A percentile compares a stretch with the other conserved stretches of the same genome.
phyloP scores from a whole-genome alignment of 257 asterid genomes.

The Oldenlandia corymbosa region DNA sequence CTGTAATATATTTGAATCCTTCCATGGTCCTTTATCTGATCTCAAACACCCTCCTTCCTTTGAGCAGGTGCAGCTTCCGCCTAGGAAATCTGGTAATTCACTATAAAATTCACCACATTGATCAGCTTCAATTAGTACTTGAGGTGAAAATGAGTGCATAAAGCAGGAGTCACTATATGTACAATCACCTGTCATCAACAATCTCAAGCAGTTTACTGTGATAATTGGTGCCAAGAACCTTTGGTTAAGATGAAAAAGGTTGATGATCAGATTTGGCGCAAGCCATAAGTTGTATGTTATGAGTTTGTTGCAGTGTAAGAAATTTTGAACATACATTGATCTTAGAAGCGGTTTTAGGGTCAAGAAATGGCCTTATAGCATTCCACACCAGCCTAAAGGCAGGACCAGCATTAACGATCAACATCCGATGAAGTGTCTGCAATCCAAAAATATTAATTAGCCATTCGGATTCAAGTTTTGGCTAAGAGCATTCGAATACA shows the following conservation, averaged over 20 bases:
- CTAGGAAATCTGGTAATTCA: constrained; percentile 57
- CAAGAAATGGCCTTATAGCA: constrained; percentile 52
- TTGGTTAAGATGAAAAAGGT: constrained; percentile 2
- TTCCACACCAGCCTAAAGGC: constrained; percentile 55
- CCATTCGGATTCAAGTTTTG: not conserved
- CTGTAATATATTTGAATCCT: constrained; percentile 19
- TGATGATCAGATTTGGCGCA: not conserved
- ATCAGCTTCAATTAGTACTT: not conserved
- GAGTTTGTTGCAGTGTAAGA: not conserved
- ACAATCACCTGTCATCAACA: constrained; percentile 39
- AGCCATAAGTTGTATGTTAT: not conserved
- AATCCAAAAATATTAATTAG: not conserved
- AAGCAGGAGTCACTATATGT: not conserved
- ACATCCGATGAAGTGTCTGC: constrained; percentile 49
- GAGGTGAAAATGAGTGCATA: not conserved
- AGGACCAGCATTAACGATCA: constrained; percentile 54
- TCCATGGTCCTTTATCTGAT: constrained; percentile 68
- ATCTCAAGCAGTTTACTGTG: constrained; percentile 47
- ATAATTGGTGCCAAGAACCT: constrained; percentile 53
- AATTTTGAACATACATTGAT: constrained; percentile 31
- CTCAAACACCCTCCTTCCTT: constrained; percentile 50
- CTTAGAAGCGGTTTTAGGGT: constrained; percentile 45
- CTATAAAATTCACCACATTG: constrained; percentile 17
- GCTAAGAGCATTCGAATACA: not conserved
- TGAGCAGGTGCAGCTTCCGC: constrained; percentile 51